Evolutionary conservation across 78 protist genomes (phyloP), one percentile per base, ranked within the genome.

Genomic region (Tieghemostelium lacteum): DNA sequence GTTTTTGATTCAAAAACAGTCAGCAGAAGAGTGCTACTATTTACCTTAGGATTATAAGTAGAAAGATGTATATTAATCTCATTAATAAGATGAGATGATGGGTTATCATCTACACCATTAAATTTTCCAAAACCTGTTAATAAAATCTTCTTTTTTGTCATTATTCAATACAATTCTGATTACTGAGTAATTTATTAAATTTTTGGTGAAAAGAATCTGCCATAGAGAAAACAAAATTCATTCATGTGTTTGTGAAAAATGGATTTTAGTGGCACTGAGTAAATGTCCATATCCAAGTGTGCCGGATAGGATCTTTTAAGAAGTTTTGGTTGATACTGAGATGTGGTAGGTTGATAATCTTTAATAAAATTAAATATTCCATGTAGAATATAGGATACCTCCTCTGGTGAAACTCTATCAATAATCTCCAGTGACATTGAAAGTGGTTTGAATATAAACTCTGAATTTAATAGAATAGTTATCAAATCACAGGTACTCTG

Each of bases 231-330:
- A 26, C 67, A 69, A 16, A 83, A 31, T 14, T 83, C 80, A 28
- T 52, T 39, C 3, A 83, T 83, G 55, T 83, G 91, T 69, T 58
- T 83, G 57, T 69, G 78, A 58, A 83, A 83, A 1, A 83, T 83
- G 17, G 91, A 71, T 36, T 58, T 83, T 22, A 83, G 50, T 24
- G 91, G 12, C n/a, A 64, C 33, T 1, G 78, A 37, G 71, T 69
- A 83, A 17, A 61, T 50, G 0, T 70, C 65, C 2, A 60, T 16
- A 71, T 45, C 10, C 52, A 14, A 10, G 52, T 12, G 39, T 17
- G 40, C 42, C n/a, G 24, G 29, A 1, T 12, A 40, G 16, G 5
- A 5, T 17, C 6, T n/a, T 2, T 33, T 7, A 24, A n/a, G n/a
- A n/a, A n/a, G n/a, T 2, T 22, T 7, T 28, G 6, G 19, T 66